phyloP scores from a whole-genome alignment of 176 grass and related monocot species.

The Olyra latifolia region DNA sequence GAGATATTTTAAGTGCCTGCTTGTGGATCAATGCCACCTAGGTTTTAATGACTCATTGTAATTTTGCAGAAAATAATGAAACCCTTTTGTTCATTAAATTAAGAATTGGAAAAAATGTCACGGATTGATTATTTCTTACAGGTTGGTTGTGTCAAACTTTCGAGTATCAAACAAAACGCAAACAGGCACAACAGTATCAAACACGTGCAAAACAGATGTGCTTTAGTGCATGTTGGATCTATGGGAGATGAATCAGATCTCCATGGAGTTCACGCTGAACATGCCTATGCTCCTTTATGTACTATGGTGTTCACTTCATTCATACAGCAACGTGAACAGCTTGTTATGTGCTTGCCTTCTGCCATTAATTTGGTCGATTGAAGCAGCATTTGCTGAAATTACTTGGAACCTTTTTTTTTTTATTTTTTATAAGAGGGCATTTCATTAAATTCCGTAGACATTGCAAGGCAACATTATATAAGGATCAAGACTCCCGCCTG shows the following conservation, averaged over 20 bases:
- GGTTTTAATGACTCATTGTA: not conserved
- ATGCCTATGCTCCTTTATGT: not conserved
- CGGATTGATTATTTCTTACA: not conserved
- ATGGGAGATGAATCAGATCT: not conserved
- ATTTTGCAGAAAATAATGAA: not conserved
- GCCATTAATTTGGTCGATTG: too few species aligned
- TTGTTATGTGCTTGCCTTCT: not conserved
- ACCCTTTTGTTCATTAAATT: not conserved
- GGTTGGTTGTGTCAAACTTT: not conserved
- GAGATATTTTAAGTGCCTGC: not conserved
- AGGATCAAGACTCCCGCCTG: too few species aligned
- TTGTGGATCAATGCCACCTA: too few species aligned
- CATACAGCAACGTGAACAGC: not conserved
- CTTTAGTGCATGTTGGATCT: not conserved
- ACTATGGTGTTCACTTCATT: not conserved
- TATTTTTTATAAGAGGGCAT: too few species aligned
- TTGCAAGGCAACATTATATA: too few species aligned
- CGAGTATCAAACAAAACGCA: not conserved
- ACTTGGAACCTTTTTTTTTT: too few species aligned
- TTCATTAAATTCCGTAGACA: too few species aligned
- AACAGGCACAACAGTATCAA: not conserved
- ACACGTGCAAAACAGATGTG: not conserved
- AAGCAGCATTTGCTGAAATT: not conserved
- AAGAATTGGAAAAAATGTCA: not conserved
- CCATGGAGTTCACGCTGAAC: not conserved